Evolutionary conservation across 768 basidiomycete genomes (phyloP), one percentile per base, ranked within the genome.

Genomic region (Rhodosporidiobolus sp.): DNA sequence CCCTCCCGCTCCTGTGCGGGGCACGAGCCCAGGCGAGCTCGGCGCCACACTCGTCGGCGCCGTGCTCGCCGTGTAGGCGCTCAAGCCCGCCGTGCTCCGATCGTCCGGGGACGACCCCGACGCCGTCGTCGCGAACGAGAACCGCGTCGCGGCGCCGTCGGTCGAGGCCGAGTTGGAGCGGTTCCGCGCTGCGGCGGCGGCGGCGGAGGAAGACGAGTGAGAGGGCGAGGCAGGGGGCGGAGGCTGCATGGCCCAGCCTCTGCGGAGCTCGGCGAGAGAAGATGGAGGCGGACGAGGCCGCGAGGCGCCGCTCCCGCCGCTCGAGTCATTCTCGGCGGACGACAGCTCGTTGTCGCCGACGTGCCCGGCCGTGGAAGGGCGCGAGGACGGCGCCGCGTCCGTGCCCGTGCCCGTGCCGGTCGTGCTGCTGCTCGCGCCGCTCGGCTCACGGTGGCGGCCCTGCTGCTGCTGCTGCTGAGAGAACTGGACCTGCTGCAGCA

Each of bases 401-500:
- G n/a, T n/a, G n/a, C n/a, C n/a, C n/a, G n/a, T n/a, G n/a, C n/a
- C n/a, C n/a, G n/a, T n/a, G n/a, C n/a, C n/a, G n/a, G 49, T 54
- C 17, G 46, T 48, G 32, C 10, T 28, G 28, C 26, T 45, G 20
- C 28, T 45, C 12, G 43, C 38, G 7, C 22, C 52, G 62, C 62
- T 63, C 22, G 45, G 38, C 26, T 65, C 63, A 28, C 54, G 52
- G 1, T 38, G 1, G 34, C 63, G 63, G 22, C 7, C 46, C 38
- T 12, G 55, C 48, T 20, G 46, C 34, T 62, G 52, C 30, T 68
- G 59, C 45, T 56, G 43, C 28, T 62, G 59, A 9, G 38, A 34
- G 28, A 65, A 32, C 14, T 72, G 70, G 16, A 64, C 54, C 19
- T 72, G 70, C 55, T 72, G 70, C 22, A 72, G 45, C 30, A 72